These are phyloP conservation scores for Puccinia horiana DNA, from an alignment of 1,284 basidiomycete genomes.

Conservation along the genomic window DNA sequence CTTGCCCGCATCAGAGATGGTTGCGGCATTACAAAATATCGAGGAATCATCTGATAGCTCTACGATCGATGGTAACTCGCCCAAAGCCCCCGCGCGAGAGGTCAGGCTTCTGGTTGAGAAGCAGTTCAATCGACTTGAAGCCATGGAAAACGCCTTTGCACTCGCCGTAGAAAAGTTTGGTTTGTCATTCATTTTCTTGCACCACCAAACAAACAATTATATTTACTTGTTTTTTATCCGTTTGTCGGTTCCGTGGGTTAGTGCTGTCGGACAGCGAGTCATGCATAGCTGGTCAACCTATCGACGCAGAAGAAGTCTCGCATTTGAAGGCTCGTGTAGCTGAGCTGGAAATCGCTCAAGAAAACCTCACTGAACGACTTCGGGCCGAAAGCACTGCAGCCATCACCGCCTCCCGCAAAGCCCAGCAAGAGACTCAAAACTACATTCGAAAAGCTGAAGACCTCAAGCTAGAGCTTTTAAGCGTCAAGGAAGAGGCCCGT, in stretches of 20 bases:
- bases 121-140: conserved; percentile 38
- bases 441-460: conserved; percentile 38
- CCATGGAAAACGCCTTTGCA: conserved; percentile 48
- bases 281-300: conserved; percentile 1
- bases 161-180: conserved; percentile 41
- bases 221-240: background rate
- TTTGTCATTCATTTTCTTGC: background rate
- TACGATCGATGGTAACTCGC: background rate
- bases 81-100: conserved; percentile 25
- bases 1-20: conserved; percentile 8
- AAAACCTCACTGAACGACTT: conserved; percentile 13
- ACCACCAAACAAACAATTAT: background rate
- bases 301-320: conserved; percentile 17
- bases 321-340: conserved; percentile 23
- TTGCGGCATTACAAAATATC: conserved; percentile 25
- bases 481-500: conserved; percentile 33
- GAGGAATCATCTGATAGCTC: conserved; percentile 22
- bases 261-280: conserved; percentile 38
- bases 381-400: conserved; percentile 28
- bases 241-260: background rate
- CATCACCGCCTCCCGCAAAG: conserved; percentile 27
- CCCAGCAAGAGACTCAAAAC: conserved; percentile 34
- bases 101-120: conserved; percentile 42
- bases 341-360: conserved; percentile 25
- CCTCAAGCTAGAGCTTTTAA: conserved; percentile 36